Base-by-base conservation (phyloP, 345 rosid species). In the Cardiospermum halicacabum region DNA sequence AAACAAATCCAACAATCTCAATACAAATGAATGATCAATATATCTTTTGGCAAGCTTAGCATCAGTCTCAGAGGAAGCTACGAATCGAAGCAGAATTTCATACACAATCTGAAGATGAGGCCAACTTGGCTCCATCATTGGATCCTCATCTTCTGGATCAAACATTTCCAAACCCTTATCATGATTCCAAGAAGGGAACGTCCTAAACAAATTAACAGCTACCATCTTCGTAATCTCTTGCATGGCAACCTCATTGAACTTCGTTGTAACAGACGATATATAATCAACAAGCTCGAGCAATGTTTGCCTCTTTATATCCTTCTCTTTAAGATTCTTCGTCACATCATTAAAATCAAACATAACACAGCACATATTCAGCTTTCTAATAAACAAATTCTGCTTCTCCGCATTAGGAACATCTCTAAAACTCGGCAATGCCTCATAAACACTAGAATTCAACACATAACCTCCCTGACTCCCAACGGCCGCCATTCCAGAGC, bases 251-350 rank as follows among this genome's bases (percentile, higher is more conserved):
- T 85, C 91, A 53, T 59, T 85, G 63, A 85, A 77, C 74, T 83
- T 85, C 0, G 74, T 28, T 8, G 79, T 69, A 30, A 79, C 80
- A 1, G 85, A 71, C 0, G 87, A 66, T 3, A 86, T 74, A 45
- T 86, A 89, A 74, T 89, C 96, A 48, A 86, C 92, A 65, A 86
- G 84, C 75, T 89, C 96, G 6, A 82, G 77, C 57, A 89, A 67
- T 51, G 87, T 84, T 75, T 84, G 96, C 69, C 89, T 73, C 73
- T 89, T 89, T n/a, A 84, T 70, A 55, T 89, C 96, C 74, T 89
- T 89, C 81, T 89, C 96, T 59, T 59, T 86, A 26, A 78, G 73
- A 73, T 89, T 84, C 84, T 84, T 86, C 0, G 84, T 65, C 0
- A 82, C 87, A 55, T 86, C 90, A 58, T 40, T 84, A 62, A 89